phyloP scores from a whole-genome alignment of 345 rosid species.

The Cardiospermum halicacabum region DNA sequence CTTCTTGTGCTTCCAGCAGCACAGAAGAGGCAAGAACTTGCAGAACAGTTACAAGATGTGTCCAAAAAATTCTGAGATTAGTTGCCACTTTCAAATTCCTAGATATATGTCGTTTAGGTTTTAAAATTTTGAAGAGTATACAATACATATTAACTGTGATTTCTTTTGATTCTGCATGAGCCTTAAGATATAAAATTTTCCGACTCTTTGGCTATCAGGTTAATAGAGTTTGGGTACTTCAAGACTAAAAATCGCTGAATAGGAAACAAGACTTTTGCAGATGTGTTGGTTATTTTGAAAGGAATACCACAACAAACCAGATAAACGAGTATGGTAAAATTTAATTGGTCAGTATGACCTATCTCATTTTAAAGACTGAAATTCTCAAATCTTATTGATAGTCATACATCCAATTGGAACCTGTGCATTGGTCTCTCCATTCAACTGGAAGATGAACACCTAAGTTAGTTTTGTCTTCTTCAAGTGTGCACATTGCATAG shows the following conservation, averaged over 20 bases:
- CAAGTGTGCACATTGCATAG: neutral
- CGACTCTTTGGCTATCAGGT: conserved; percentile 38
- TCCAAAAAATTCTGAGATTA: conserved; percentile 43
- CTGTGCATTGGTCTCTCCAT: neutral
- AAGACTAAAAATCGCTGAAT: conserved; percentile 98
- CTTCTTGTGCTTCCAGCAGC: conserved; percentile 32
- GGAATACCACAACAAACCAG: conserved; percentile 75
- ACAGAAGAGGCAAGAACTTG: conserved; percentile 45
- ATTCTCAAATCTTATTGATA: neutral
- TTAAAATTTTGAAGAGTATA: too few species aligned
- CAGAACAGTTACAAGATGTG: conserved; percentile 54
- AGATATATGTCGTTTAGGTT: neutral
- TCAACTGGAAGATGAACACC: neutral
- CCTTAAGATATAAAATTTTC: conserved; percentile 14
- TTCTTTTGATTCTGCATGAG: conserved; percentile 21
- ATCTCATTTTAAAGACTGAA: neutral
- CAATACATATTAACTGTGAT: neutral
- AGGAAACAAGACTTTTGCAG: conserved; percentile 96
- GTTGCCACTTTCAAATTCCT: neutral
- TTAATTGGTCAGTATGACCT: neutral
- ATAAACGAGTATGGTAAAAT: conserved; percentile 65
- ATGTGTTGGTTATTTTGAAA: conserved; percentile 73
- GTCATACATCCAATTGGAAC: neutral
- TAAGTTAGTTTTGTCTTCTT: neutral
- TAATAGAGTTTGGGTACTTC: conserved; percentile 81